phyloP scores from a whole-genome alignment of 2,329 filamentous ascomycete genomes.

The Colletotrichum karsti region DNA sequence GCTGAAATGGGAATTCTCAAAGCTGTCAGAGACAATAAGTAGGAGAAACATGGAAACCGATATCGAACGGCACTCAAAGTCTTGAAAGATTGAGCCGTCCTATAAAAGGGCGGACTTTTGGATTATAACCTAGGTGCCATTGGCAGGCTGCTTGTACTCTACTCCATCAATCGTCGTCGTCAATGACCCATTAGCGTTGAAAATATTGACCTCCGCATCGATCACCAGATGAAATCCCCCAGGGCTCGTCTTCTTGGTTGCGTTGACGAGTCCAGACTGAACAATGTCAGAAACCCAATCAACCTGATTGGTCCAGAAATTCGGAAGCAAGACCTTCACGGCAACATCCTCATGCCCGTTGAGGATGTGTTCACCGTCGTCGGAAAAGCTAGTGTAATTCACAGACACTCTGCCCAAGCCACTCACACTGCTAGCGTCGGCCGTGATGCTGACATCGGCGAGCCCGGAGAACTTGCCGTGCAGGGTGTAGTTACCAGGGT shows the following conservation, averaged over 20 bases:
- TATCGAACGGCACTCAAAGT: too few species aligned
- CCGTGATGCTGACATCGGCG: conserved; percentile 32
- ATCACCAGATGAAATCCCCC: conserved; percentile 48
- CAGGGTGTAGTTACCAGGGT: conserved; percentile 32
- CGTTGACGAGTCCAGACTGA: conserved; percentile 36
- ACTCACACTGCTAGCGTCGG: conserved; percentile 26
- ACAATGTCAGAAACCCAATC: conserved; percentile 49
- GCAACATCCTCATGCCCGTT: conserved; percentile 46
- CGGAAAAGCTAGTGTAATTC: conserved; percentile 44
- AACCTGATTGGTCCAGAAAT: conserved; percentile 33
- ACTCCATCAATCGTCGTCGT: conserved; percentile 45
- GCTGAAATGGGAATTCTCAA: too few species aligned
- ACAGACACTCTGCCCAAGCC: conserved; percentile 38
- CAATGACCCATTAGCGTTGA: conserved; percentile 49
- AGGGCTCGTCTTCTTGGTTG: conserved; percentile 46
- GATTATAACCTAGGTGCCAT: conserved; percentile 41
- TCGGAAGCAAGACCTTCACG: conserved; percentile 29
- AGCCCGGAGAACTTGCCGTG: conserved; percentile 29
- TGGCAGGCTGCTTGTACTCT: conserved; percentile 45
- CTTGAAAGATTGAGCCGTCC: too few species aligned
- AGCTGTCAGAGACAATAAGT: too few species aligned
- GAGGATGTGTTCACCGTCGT: conserved; percentile 41
- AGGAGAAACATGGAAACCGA: too few species aligned
- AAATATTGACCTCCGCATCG: conserved; percentile 46
- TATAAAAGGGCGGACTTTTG: too few species aligned